Evolutionary conservation across 2,329 filamentous ascomycete species (phyloP).

Genomic region (Lojkania enalia): DNA sequence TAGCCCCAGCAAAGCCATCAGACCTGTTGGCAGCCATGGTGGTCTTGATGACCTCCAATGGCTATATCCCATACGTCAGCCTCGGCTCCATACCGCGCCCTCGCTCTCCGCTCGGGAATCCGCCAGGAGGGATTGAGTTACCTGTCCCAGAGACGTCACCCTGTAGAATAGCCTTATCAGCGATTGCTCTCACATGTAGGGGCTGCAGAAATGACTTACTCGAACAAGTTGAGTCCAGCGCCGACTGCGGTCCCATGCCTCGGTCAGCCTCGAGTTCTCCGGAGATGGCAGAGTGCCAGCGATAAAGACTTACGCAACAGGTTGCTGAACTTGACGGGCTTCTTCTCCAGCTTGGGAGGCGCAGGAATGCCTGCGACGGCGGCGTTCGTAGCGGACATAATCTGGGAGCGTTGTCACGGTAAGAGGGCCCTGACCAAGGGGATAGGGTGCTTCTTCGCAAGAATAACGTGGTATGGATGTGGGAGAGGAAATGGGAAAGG

Average conservation of each 20-base stretch:
- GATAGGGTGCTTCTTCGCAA: constrained; percentile 82
- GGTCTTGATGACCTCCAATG: constrained; percentile 98
- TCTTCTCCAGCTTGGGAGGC: constrained; percentile 82
- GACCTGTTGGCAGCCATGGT: constrained; percentile 97
- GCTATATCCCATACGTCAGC: constrained; percentile 67
- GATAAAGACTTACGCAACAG: constrained; percentile 67
- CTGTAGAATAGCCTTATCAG: constrained; percentile 39
- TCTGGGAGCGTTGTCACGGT: constrained; percentile 55
- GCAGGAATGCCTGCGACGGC: constrained; percentile 52
- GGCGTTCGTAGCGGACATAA: constrained; percentile 53
- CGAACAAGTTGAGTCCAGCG: constrained; percentile 93
- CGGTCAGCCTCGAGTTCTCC: constrained; percentile 27
- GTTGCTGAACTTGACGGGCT: constrained; percentile 99
- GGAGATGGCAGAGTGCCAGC: neutral
- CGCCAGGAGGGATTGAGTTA: constrained; percentile 33
- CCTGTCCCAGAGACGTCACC: constrained; percentile 71
- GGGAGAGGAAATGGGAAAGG: constrained; percentile 16
- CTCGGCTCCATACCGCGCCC: neutral
- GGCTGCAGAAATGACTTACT: constrained; percentile 55
- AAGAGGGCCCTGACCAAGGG: constrained; percentile 99
- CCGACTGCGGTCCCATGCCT: constrained; percentile 60
- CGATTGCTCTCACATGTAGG: constrained; percentile 7
- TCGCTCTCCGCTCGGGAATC: neutral
- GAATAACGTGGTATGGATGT: constrained; percentile 15
- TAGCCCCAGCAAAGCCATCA: constrained; percentile 80